phyloP scores from a whole-genome alignment of 106 monocot species.

The Cymbidium sinense region DNA sequence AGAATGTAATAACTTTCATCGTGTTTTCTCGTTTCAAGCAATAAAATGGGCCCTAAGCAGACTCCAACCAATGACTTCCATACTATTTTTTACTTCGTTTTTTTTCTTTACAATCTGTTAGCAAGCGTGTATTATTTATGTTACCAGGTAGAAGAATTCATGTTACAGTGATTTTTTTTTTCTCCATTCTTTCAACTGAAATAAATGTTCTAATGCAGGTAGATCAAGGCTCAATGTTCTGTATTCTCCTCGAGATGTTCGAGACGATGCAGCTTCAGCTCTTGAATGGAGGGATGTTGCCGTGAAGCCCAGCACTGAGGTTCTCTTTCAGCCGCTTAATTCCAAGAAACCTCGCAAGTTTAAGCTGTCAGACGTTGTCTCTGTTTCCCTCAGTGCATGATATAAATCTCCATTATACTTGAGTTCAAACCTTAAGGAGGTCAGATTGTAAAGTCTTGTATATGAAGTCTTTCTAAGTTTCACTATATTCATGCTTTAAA shows the following conservation, averaged over 20 bases:
- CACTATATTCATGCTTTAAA: too few species aligned
- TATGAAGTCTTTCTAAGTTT: too few species aligned
- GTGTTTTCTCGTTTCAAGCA: too few species aligned
- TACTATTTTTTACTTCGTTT: too few species aligned
- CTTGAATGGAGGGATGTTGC: constrained; percentile 52
- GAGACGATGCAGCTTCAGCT: constrained; percentile 43
- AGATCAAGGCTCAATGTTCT: constrained; percentile 60
- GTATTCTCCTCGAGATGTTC: constrained; percentile 59
- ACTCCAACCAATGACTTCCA: too few species aligned
- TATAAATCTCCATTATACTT: neutral
- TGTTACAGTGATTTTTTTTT: too few species aligned
- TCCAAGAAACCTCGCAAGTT: constrained; percentile 63
- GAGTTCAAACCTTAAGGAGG: neutral
- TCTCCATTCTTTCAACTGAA: neutral
- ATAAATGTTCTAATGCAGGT: constrained; percentile 34
- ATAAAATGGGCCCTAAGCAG: too few species aligned
- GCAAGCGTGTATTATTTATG: too few species aligned
- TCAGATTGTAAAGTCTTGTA: neutral
- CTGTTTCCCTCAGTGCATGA: constrained; percentile 60
- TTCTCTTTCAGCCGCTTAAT: constrained; percentile 66
- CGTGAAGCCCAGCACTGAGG: constrained; percentile 51
- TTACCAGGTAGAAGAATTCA: too few species aligned
- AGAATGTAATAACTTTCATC: too few species aligned
- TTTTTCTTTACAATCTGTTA: too few species aligned
- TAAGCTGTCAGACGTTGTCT: constrained; percentile 51